These are phyloP conservation scores for Carallia brachiata DNA, from an alignment of 345 rosid genomes.

Conservation along the genomic window DNA sequence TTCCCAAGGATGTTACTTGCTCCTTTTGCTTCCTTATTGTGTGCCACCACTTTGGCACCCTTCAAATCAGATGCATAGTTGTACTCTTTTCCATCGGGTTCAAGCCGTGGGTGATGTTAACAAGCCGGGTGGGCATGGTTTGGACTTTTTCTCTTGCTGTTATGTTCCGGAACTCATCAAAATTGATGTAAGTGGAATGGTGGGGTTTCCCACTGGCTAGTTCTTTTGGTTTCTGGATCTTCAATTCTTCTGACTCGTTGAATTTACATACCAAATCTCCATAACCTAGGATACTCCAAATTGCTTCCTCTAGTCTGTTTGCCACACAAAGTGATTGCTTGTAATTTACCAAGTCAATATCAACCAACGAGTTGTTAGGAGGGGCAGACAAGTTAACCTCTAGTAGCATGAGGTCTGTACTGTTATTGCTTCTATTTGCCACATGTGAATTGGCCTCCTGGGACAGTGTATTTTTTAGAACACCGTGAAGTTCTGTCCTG, in stretches of 20 bases:
- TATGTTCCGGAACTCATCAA: constrained; percentile 56
- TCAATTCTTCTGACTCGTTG: constrained; percentile 28
- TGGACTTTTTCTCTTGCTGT: constrained; percentile 44
- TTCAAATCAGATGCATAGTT: constrained; percentile 78
- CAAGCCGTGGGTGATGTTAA: constrained; percentile 74
- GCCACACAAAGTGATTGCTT: constrained; percentile 38
- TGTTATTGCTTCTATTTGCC: constrained; percentile 17
- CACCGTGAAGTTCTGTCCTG: constrained; percentile 15
- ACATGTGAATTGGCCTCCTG: constrained; percentile 10
- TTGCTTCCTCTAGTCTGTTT: constrained; percentile 44
- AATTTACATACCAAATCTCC: constrained; percentile 44
- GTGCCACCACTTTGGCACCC: constrained; percentile 83
- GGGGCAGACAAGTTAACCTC: constrained; percentile 34
- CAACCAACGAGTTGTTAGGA: constrained; percentile 31
- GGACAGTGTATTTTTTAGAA: constrained; percentile 17
- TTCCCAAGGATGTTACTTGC: constrained; percentile 77
- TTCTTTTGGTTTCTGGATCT: constrained; percentile 17
- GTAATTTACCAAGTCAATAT: constrained; percentile 30
- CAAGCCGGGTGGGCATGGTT: constrained; percentile 37
- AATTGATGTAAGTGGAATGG: constrained; percentile 48
- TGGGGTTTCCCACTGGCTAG: constrained; percentile 28
- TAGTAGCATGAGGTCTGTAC: constrained; percentile 32
- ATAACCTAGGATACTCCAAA: constrained; percentile 43
- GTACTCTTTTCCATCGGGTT: constrained; percentile 83
- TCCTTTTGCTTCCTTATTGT: constrained; percentile 91